Base-by-base conservation (phyloP, 2,329 filamentous ascomycete genomes). In the Metarhizium robertsii region DNA sequence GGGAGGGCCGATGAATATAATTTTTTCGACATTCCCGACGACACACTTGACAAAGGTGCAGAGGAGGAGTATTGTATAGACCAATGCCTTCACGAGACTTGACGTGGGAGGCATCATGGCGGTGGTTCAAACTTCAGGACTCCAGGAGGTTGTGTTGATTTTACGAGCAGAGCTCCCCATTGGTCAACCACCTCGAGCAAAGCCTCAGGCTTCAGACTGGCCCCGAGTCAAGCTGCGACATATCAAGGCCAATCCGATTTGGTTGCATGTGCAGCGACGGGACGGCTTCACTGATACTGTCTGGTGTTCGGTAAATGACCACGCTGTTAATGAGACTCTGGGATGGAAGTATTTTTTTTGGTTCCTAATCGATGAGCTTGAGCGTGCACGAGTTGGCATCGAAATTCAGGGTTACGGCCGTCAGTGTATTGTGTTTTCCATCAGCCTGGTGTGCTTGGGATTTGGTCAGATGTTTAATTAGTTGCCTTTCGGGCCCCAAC, bases 11-110 rank as follows among this genome's bases (percentile, higher is more conserved):
- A 87, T 75, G 74, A 99, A 97, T 65, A 97, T 90, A 62, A 82
- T 78, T 73, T 99, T 99, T 69, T 97, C 94, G 55, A 88, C 87
- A 69, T 99, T 97, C 68, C 87, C 90, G 25, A 61, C 38, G 38
- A 55, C 62, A n/a, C 62, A 13, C 13, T 57, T 45, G 5, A 62
- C 50, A 18, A 56, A 53, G 18, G 45, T 40, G 49, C 30, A 53
- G 6, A 52, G 25, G n/a, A 53, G 53, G 48, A 52, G 46, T 4
- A 57, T 14, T 20, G 34, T 32, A 6, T 47, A 16, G 7, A 55
- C 14, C 25, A 52, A 25, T 14, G 20, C 20, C 52, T 29, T 46
- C 45, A 14, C 10, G 50, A 6, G 45, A 6, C 7, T 7, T 29
- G 45, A 16, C 10, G 20, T 48, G 6, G 20, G 45, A 48, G 13